Percentiles rank a stretch among this genome's conserved stretches.
Conservation (phyloP, 2,329 filamentous ascomycete genomes). For the Fusarium sp. region DNA sequence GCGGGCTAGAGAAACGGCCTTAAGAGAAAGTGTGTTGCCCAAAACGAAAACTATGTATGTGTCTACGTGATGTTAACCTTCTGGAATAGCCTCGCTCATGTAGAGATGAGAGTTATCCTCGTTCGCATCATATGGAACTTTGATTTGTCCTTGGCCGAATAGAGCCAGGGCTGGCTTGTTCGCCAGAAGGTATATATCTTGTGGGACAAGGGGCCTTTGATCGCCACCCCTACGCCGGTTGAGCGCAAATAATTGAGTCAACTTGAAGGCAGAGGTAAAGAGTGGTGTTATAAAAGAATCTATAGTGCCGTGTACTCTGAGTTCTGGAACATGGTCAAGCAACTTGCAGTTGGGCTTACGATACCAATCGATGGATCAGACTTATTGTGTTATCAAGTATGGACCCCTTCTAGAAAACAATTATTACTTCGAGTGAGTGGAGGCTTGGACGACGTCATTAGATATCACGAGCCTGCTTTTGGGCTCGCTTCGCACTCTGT, state of each 20-base stretch:
- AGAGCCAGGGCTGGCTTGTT: not conserved
- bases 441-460: too few relatives aligned
- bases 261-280: not conserved
- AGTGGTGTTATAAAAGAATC: not conserved
- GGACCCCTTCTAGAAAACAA: too few relatives aligned
- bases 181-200: not conserved
- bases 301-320: not conserved
- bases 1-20: not conserved
- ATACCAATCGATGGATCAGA: too few relatives aligned
- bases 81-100: not conserved
- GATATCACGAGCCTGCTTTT: not conserved
- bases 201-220: not conserved
- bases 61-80: not conserved
- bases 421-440: too few relatives aligned
- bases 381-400: too few relatives aligned
- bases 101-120: not conserved
- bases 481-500: not conserved
- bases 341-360: too few relatives aligned
- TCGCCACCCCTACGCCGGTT: not conserved
- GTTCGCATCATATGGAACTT: not conserved
- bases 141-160: not conserved
- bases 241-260: not conserved
- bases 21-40: conserved; percentile 8
- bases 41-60: not conserved
- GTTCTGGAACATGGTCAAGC: not conserved